phyloP scores from a whole-genome alignment of 2,329 filamentous ascomycete species.

The Furcasterigmium sp. region DNA sequence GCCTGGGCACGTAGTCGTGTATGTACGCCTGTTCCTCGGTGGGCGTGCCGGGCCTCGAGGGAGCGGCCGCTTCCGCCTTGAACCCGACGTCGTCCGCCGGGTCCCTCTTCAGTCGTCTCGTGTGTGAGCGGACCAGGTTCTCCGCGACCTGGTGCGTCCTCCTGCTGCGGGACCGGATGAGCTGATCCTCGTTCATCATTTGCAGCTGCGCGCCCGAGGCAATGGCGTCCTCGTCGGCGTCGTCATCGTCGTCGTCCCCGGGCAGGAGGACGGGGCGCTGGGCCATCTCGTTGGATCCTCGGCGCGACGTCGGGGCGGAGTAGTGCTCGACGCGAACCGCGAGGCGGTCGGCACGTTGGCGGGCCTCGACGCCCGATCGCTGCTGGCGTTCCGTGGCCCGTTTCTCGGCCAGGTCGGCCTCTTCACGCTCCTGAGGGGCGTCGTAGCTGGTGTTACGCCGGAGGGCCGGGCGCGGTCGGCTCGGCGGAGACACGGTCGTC shows the following conservation, averaged over 20 bases:
- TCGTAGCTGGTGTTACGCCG: slow-evolving; percentile 38
- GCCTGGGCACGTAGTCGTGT: slow-evolving; percentile 57
- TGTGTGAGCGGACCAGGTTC: slow-evolving; percentile 27
- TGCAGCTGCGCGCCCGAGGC: neutral
- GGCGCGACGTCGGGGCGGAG: slow-evolving; percentile 21
- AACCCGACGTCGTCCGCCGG: slow-evolving; percentile 18
- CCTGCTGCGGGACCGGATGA: slow-evolving; percentile 7
- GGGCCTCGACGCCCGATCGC: slow-evolving; percentile 33
- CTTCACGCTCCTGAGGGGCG: slow-evolving; percentile 31
- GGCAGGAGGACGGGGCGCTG: slow-evolving; percentile 3
- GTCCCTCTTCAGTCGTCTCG: slow-evolving; percentile 17
- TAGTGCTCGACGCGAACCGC: slow-evolving; percentile 32
- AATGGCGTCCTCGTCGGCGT: slow-evolving; percentile 2
- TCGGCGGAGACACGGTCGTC: slow-evolving; percentile 1
- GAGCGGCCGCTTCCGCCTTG: slow-evolving; percentile 14
- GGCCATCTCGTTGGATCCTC: slow-evolving; percentile 4
- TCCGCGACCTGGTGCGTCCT: slow-evolving; percentile 20
- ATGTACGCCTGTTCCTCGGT: slow-evolving; percentile 42
- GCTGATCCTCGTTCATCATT: neutral
- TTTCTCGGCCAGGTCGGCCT: slow-evolving; percentile 32
- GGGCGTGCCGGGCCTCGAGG: slow-evolving; percentile 31
- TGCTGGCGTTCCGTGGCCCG: slow-evolving; percentile 29
- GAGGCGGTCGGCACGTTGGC: slow-evolving; percentile 30
- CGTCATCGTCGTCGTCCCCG: slow-evolving; percentile 2
- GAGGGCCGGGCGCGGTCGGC: slow-evolving; percentile 29